Conservation (phyloP, 495 filamentous ascomycete species). For the Entonaema liquescens region DNA sequence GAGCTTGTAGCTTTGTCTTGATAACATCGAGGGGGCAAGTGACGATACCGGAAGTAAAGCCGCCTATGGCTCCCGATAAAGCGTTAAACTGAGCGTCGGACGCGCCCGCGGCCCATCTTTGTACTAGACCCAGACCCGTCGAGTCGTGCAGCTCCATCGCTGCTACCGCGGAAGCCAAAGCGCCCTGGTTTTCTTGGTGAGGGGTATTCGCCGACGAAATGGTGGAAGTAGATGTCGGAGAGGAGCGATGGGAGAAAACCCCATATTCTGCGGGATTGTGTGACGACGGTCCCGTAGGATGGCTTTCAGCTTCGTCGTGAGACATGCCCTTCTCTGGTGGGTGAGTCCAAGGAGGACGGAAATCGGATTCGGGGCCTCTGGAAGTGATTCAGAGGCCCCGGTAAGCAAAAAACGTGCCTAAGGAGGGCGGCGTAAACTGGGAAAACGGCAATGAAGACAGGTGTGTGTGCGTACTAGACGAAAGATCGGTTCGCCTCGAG, state of each 20-base stretch:
- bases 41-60: conserved; percentile 89
- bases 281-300: conserved; percentile 47
- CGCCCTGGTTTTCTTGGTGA: conserved; percentile 18
- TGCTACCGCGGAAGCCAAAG: conserved; percentile 38
- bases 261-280: conserved; percentile 55
- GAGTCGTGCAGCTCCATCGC: conserved; percentile 48
- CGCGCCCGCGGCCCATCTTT: conserved; percentile 61
- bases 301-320: conserved; percentile 52
- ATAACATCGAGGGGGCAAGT: conserved; percentile 99
- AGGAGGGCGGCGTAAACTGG: conserved; percentile 15
- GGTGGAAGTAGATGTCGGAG: conserved; percentile 42
- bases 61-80: conserved; percentile 84
- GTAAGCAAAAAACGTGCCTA: conserved; percentile 20
- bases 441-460: conserved; percentile 28
- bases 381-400: conserved; percentile 43
- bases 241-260: conserved; percentile 41
- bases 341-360: conserved; percentile 36
- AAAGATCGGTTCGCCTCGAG: conserved; percentile 20
- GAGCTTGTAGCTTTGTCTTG: conserved; percentile 97
- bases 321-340: conserved; percentile 53
- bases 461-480: conserved; percentile 12
- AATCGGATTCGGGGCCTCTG: conserved; percentile 38
- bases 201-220: conserved; percentile 36
- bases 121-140: conserved; percentile 60
- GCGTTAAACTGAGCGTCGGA: conserved; percentile 65